Base-by-base conservation (phyloP, 805 yeast species). In the Metschnikowia arizonensis region DNA sequence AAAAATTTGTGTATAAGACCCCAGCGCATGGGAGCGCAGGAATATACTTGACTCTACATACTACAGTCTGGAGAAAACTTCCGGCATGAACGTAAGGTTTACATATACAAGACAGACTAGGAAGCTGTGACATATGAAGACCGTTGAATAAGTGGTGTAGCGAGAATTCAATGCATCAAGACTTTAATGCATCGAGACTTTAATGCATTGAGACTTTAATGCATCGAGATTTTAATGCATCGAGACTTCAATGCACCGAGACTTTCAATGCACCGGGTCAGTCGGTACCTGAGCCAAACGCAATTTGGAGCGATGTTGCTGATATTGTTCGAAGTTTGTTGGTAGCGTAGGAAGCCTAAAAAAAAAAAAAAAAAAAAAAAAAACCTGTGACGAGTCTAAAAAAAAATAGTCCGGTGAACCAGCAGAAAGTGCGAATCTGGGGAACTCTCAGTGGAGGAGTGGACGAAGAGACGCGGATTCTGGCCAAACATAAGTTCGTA, bases 21-120 rank as follows among this genome's bases (percentile, higher is more conserved):
- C 31, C 5, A 36, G 18, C 15, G 40, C 40, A 26, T 36, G 23
- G 40, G 40, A 36, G 40, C 40, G 40, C 40, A 36, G 40, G 40
- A 36, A 18, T 23, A 18, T 23, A 23, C 29, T n/a, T 11, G 14
- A 28, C 15, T 33, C 33, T 18, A 25, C 40, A 26, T 18, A n/a
- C 11, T 33, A 37, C 40, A 26, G 40, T 23, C 17, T 37, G 40
- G 40, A 37, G 40, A 37, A 37, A 37, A 34, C 17, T 10, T 37
- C 40, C 33, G 40, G 40, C 28, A 37, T 26, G 32, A 19, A 25
- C 40, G 33, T 17, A 25, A 28, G 24, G 24, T n/a, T n/a, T n/a
- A n/a, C n/a, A n/a, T n/a, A n/a, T n/a, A n/a, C n/a, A n/a, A n/a
- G n/a, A n/a, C n/a, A n/a, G n/a, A n/a, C n/a, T n/a, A n/a, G n/a